Evolutionary conservation across 2,329 filamentous ascomycete species (phyloP).

Genomic region (Acrocalymma vagum): DNA sequence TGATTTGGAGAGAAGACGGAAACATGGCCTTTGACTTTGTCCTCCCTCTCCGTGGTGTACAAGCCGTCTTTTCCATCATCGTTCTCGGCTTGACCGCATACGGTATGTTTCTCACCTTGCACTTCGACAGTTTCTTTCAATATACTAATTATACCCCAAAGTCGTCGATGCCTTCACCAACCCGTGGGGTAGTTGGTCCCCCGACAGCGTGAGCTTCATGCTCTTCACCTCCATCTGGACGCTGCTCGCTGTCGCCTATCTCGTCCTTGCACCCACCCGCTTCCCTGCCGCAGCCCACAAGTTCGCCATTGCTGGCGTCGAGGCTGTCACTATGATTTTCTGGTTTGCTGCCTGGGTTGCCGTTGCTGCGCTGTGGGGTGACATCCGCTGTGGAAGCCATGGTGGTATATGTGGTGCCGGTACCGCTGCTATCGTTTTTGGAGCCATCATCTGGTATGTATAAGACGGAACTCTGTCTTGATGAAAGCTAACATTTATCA

Average conservation of each 20-base stretch:
- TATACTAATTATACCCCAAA: constrained; percentile 10
- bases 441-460: constrained; percentile 70
- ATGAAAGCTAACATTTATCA: constrained; percentile 32
- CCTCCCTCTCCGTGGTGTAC: constrained; percentile 71
- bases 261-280: constrained; percentile 73
- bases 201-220: constrained; percentile 75
- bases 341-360: constrained; percentile 91
- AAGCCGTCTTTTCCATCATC: constrained; percentile 76
- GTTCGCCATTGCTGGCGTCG: constrained; percentile 72
- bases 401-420: constrained; percentile 62
- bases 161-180: constrained; percentile 60
- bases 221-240: constrained; percentile 84
- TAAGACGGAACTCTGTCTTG: constrained; percentile 38
- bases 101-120: constrained; percentile 65
- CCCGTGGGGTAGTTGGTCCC: constrained; percentile 59
- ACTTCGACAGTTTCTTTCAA: background rate
- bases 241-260: constrained; percentile 71
- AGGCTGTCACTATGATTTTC: constrained; percentile 81
- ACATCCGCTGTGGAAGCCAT: constrained; percentile 55
- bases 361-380: constrained; percentile 70
- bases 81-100: constrained; percentile 81
- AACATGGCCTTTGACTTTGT: constrained; percentile 62
- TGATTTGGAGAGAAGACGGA: too few species aligned
- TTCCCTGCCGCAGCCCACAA: constrained; percentile 69
- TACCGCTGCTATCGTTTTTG: constrained; percentile 73